These are phyloP conservation scores for Fusarium setosum DNA, from an alignment of 2,329 filamentous ascomycete species.

Conservation along the genomic window DNA sequence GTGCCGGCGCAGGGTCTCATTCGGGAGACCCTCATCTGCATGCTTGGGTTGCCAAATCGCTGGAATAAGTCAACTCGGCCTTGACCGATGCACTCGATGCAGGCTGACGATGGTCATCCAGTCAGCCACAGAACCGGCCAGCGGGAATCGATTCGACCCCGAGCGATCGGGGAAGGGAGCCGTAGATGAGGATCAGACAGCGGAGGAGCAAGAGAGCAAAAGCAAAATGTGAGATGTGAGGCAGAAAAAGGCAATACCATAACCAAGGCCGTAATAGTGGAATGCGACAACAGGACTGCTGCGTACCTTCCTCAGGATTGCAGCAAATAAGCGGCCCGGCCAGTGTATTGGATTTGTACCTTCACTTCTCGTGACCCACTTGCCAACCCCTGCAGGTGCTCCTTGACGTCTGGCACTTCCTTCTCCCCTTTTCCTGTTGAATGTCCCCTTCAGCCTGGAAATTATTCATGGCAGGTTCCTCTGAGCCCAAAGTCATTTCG, in stretches of 20 bases:
- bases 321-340: slow-evolving; percentile 1
- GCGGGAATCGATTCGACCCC: slow-evolving; percentile 28
- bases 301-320: background rate
- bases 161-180: slow-evolving; percentile 17
- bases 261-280: slow-evolving; percentile 3
- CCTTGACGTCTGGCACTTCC: slow-evolving; percentile 25
- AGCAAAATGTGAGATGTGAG: slow-evolving; percentile 19
- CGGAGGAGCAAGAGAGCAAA: slow-evolving; percentile 18
- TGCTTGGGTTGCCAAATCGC: slow-evolving; percentile 32
- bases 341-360: slow-evolving; percentile 18
- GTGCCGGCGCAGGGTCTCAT: slow-evolving; percentile 32
- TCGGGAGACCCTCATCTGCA: slow-evolving; percentile 36
- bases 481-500: slow-evolving; percentile 2
- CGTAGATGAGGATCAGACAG: slow-evolving; percentile 18
- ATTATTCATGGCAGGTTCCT: slow-evolving; percentile 1
- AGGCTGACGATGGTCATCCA: slow-evolving; percentile 30
- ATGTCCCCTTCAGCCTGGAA: too few relatives aligned
- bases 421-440: background rate
- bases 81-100: slow-evolving; percentile 38
- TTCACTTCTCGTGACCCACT: slow-evolving; percentile 31
- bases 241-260: background rate
- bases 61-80: slow-evolving; percentile 37
- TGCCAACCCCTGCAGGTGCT: slow-evolving; percentile 16
- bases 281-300: slow-evolving; percentile 18
- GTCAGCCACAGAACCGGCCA: slow-evolving; percentile 40